Base-by-base conservation (phyloP, 495 filamentous ascomycete species). In the Evansstolkia leycettana region DNA sequence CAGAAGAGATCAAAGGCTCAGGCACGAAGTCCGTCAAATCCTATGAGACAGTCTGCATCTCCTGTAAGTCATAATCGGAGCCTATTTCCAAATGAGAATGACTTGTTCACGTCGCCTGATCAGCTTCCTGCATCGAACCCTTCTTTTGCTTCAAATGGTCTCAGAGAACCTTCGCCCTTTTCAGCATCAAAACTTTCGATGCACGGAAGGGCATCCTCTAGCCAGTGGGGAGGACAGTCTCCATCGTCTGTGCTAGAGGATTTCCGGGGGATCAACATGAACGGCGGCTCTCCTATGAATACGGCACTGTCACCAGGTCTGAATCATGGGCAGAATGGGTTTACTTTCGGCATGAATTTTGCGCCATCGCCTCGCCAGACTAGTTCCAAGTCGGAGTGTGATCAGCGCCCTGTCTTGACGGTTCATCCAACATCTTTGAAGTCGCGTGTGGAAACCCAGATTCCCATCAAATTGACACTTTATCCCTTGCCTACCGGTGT, bases 401-500 rank as follows among this genome's bases (percentile, higher is more conserved):
- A 46, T 1, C 40, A 48, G 25, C 60, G 54, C 15, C 65, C 64
- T 15, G 51, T 58, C 27, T 53, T 76, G 24, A 70, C 57, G 7
- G 66, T 85, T 31, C 73, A 80, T 40, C 75, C 76, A 2, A 78
- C 76, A 2, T 74, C 78, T 7, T 51, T 72, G 37, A 96, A 95
- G 57, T 93, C 88, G 12, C 74, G 89, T 7, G 89, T 96, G 12
- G 89, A 96, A 62, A 96, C 89, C 0, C 89, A 96, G 50, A 93
- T 94, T 39, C 75, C 77, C 2, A 79, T 94, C 41, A 75, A 72
- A 43, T 62, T 95, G 41, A 81, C 77, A 2, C 59, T 95, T 5
- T 73, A 69, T 34, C 74, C 80, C 8, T 58, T 87, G 31, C 88
- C 88, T 1, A 47, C 57, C 2, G 80, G 82, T 13, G 73, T 87